These are phyloP conservation scores for Scheffersomyces lignosus DNA, from an alignment of 805 yeast species.

Conservation along the genomic window DNA sequence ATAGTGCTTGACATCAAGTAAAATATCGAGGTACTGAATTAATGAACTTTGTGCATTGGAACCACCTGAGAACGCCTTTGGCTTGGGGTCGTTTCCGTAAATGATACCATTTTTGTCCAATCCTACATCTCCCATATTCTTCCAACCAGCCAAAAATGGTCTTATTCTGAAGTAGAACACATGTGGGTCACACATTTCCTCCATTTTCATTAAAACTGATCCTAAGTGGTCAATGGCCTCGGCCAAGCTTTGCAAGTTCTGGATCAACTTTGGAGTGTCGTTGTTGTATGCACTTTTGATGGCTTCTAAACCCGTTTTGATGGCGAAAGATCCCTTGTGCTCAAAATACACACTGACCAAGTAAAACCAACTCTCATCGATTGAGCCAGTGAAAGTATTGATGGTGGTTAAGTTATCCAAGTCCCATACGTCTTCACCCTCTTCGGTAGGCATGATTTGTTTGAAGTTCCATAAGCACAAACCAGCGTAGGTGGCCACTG, in stretches of 20 bases:
- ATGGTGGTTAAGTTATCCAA: slow-evolving; percentile 74
- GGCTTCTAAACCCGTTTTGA: slow-evolving; percentile 68
- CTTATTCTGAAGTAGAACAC: slow-evolving; percentile 82
- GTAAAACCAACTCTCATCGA: slow-evolving; percentile 94
- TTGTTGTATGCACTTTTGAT: slow-evolving; percentile 53
- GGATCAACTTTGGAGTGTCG: slow-evolving; percentile 41
- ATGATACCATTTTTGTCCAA: slow-evolving; percentile 66
- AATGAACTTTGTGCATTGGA: slow-evolving; percentile 92
- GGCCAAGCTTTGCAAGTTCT: slow-evolving; percentile 62
- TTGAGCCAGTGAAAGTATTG: slow-evolving; percentile 83
- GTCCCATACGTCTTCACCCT: slow-evolving; percentile 41
- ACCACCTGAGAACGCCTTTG: slow-evolving; percentile 75
- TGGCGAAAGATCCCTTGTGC: slow-evolving; percentile 71
- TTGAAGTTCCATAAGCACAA: slow-evolving; percentile 87
- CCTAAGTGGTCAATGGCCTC: slow-evolving; percentile 74
- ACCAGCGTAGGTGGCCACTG: slow-evolving; percentile 85
- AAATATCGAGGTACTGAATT: slow-evolving; percentile 80
- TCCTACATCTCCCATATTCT: slow-evolving; percentile 85
- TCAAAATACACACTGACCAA: slow-evolving; percentile 86
- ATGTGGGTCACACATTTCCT: slow-evolving; percentile 94
- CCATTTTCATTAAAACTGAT: slow-evolving; percentile 74
- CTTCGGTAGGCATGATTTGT: slow-evolving; percentile 49
- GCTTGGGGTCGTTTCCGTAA: slow-evolving; percentile 65
- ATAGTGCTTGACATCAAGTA: slow-evolving; percentile 73
- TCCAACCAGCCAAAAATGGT: slow-evolving; percentile 94